phyloP scores from a whole-genome alignment of 345 rosid species.

The Theobroma cacao region DNA sequence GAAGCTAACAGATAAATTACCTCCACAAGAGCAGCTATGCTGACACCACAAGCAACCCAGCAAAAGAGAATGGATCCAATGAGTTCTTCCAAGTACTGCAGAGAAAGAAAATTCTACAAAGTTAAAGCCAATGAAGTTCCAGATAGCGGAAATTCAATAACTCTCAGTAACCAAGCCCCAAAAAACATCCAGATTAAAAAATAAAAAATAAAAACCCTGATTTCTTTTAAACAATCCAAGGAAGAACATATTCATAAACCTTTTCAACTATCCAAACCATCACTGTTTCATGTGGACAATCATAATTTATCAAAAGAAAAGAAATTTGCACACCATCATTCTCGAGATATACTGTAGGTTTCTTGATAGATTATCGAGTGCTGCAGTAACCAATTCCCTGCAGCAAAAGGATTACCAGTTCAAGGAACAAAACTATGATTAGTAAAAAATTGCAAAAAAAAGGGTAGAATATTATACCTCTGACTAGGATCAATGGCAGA shows the following conservation, averaged over 20 bases:
- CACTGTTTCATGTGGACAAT: background rate
- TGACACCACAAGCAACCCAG: conserved; percentile 90
- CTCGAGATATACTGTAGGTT: conserved; percentile 69
- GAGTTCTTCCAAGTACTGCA: conserved; percentile 90
- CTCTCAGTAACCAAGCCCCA: background rate
- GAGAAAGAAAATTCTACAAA: background rate
- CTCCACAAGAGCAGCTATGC: conserved; percentile 84
- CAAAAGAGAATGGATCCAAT: conserved; percentile 72
- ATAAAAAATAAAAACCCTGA: background rate
- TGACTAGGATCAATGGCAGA: conserved; percentile 80
- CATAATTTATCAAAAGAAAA: conserved; percentile 2
- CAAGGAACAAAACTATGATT: background rate
- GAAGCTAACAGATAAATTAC: conserved; percentile 39
- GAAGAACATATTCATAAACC: no score
- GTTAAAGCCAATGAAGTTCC: conserved; percentile 11
- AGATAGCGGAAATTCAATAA: background rate
- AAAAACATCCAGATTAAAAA: background rate
- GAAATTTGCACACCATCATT: conserved; percentile 55
- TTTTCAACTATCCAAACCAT: background rate
- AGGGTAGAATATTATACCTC: conserved; percentile 43
- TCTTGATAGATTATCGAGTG: conserved; percentile 68
- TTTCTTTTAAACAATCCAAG: background rate
- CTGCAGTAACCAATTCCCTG: conserved; percentile 72
- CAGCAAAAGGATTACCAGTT: conserved; percentile 21
- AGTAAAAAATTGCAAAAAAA: background rate